Conservation (phyloP, 768 basidiomycete species). For the Clitopilus hobsonii region DNA sequence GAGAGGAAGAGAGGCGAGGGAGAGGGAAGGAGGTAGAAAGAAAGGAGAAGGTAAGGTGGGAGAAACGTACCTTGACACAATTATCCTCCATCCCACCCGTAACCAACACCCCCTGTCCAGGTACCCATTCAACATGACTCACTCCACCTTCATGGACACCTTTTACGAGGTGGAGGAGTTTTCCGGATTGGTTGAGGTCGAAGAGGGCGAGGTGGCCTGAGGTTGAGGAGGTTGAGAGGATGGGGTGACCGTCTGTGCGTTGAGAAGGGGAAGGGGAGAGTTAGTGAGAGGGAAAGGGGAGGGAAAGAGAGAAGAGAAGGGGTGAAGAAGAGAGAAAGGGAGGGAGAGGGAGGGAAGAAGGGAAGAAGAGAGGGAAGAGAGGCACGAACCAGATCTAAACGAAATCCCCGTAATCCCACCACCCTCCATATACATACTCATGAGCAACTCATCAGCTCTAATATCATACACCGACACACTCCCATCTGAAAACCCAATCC, state of each 20-base stretch:
- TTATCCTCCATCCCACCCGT: slow-evolving; percentile 94
- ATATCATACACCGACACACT: slow-evolving; percentile 88
- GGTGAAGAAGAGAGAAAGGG: no score
- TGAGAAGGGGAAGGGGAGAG: no score
- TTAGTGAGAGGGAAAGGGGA: no score
- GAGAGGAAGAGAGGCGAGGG: no score
- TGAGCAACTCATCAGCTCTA: slow-evolving; percentile 81
- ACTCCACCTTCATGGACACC: slow-evolving; percentile 89
- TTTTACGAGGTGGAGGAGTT: slow-evolving; percentile 77
- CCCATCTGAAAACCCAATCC: slow-evolving; percentile 87
- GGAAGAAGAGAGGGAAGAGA: no score
- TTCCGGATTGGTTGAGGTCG: slow-evolving; percentile 65
- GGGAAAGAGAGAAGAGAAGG: no score
- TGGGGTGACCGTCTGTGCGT: no score
- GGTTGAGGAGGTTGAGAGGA: neutral
- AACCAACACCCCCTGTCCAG: slow-evolving; percentile 87
- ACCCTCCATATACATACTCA: slow-evolving; percentile 89
- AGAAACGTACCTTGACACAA: slow-evolving; percentile 71
- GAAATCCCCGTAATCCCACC: slow-evolving; percentile 77
- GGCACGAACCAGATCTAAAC: slow-evolving; percentile 81
- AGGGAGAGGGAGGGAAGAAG: no score
- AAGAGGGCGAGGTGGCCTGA: neutral
- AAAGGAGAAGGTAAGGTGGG: neutral
- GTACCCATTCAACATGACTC: slow-evolving; percentile 83
- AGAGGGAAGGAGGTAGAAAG: no score